phyloP scores from a whole-genome alignment of 805 yeast species.

The Suhomyces prunicola region DNA sequence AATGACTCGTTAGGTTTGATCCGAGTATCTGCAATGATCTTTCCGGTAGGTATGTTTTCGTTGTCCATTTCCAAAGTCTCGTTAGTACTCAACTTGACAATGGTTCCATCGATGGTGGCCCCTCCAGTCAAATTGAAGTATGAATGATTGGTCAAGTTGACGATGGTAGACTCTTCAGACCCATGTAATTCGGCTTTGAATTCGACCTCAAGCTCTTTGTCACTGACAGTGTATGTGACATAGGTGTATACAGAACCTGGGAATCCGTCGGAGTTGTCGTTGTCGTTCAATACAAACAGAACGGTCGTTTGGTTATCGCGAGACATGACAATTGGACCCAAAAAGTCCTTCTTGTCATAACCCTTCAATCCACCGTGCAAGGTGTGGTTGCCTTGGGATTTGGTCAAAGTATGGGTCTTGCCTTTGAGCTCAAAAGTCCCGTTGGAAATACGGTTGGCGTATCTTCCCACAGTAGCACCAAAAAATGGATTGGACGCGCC shows the following conservation, averaged over 20 bases:
- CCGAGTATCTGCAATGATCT: slow-evolving; percentile 15
- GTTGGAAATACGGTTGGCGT: slow-evolving; percentile 55
- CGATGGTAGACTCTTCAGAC: slow-evolving; percentile 40
- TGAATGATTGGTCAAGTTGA: slow-evolving; percentile 61
- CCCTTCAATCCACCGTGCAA: slow-evolving; percentile 58
- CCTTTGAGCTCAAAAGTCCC: slow-evolving; percentile 44
- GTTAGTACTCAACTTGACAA: slow-evolving; percentile 34
- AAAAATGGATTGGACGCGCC: slow-evolving; percentile 45
- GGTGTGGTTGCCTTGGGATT: slow-evolving; percentile 40
- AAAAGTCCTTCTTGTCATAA: slow-evolving; percentile 47
- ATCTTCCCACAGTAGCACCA: slow-evolving; percentile 66
- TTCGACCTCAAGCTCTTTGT: slow-evolving; percentile 44
- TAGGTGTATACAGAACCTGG: slow-evolving; percentile 53
- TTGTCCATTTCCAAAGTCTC: slow-evolving; percentile 42
- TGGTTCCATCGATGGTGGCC: slow-evolving; percentile 29
- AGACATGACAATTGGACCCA: slow-evolving; percentile 50
- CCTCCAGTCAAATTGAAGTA: slow-evolving; percentile 50
- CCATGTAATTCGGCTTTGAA: slow-evolving; percentile 27
- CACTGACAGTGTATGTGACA: slow-evolving; percentile 45
- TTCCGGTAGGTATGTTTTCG: slow-evolving; percentile 47
- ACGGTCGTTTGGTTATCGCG: slow-evolving; percentile 27
- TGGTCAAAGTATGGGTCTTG: slow-evolving; percentile 36
- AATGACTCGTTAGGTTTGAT: slow-evolving; percentile 14
- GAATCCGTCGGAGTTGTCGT: slow-evolving; percentile 52
- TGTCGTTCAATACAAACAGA: slow-evolving; percentile 42